Evolutionary conservation across 257 asterid genomes (phyloP).

Genomic region (Solanum stenotomum): DNA sequence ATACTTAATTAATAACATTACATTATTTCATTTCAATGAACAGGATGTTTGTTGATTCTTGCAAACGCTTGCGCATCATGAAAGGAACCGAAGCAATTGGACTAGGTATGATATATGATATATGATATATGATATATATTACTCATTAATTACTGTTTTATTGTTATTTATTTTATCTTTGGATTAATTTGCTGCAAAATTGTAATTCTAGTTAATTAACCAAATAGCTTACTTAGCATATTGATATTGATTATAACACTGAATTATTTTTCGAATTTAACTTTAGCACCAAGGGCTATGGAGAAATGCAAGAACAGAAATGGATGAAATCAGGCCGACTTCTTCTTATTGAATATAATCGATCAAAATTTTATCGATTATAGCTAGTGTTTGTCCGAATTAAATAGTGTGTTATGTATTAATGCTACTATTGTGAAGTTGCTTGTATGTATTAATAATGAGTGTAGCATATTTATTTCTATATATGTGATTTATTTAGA

Average conservation of each 20-base stretch:
- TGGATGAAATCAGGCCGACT: not conserved
- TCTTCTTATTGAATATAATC: not conserved
- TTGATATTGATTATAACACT: not conserved
- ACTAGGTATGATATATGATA: slow-evolving; percentile 10
- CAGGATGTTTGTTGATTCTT: slow-evolving; percentile 36
- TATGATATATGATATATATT: not conserved
- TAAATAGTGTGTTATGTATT: not conserved
- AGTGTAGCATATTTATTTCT: not conserved
- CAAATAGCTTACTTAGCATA: not conserved
- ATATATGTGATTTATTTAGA: not conserved
- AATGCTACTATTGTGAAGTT: not conserved
- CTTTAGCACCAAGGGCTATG: slow-evolving; percentile 20
- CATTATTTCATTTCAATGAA: not conserved
- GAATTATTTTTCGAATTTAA: not conserved
- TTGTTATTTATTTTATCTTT: not conserved
- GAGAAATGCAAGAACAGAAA: slow-evolving; percentile 23
- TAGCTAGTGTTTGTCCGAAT: not conserved
- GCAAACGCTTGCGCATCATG: slow-evolving; percentile 39
- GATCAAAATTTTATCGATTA: not conserved
- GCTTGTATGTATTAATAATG: not conserved
- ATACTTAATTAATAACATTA: not conserved
- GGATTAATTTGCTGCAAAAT: not conserved
- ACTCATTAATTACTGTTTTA: not conserved
- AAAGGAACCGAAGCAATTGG: slow-evolving; percentile 32
- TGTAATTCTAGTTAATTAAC: not conserved